Evolutionary conservation across 176 grass and related monocot species (phyloP), one percentile per base, ranked within the genome.

Genomic region (sorghum (Sorghum bicolor)): DNA sequence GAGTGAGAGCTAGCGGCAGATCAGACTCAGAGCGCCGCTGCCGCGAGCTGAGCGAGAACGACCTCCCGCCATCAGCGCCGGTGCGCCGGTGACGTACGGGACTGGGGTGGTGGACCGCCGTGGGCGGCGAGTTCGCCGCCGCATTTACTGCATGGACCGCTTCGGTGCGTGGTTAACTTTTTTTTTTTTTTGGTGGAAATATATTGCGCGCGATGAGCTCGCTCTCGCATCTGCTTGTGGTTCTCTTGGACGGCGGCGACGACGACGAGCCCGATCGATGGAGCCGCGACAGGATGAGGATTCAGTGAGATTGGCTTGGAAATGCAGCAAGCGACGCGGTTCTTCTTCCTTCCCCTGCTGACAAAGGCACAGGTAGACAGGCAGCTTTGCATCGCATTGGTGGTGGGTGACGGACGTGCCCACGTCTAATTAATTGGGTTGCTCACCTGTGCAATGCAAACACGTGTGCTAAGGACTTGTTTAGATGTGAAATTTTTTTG

Each of bases 61-160:
- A 22, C 33, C 85, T 72, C 78, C 81, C 25, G 20, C 68, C n/a
- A 71, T 44, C 28, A 78, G 72, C 83, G 83, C 33, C 62, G 72
- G 77, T 66, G 85, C n/a, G n/a, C n/a, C n/a, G n/a, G 48, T 52
- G 6, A 57, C 33, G 28, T 33, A 19, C 17, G 28, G 26, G 26
- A 43, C 2, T 20, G 20, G 19, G 8, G 53, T 22, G 53, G 20
- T 19, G 47, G 47, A 5, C 47, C 47, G 47, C 47, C n/a, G 26
- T 10, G 72, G 69, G 34, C 78, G 44, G 85, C 60, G 70, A 34
- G 75, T 37, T 30, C 77, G 29, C 53, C 81, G 47, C 12, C 63
- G 53, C 53, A 52, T 52, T 90, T 74, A 67, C 36, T 77, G 32
- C 34, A 31, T 57, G 12, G 63, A 39, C 8, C 24, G 24, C 64